phyloP scores from a whole-genome alignment of 2,329 filamentous ascomycete genomes.

The Penicillium oxalicum region DNA sequence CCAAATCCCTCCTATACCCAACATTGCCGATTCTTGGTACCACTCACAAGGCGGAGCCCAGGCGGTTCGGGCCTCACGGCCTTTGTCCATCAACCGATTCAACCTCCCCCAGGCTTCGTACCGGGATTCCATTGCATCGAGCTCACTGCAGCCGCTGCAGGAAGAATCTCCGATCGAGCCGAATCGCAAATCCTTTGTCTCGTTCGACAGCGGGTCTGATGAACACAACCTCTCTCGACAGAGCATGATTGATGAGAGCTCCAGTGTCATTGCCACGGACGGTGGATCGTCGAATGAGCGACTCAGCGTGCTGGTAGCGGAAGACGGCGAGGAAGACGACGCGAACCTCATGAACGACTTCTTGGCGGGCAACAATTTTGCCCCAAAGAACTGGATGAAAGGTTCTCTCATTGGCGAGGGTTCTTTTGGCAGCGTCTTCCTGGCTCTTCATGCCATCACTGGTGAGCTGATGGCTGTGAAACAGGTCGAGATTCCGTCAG shows the following conservation, averaged over 20 bases:
- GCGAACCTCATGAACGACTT: slow-evolving; percentile 72
- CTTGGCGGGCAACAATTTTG: slow-evolving; percentile 86
- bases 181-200: slow-evolving; percentile 94
- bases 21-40: slow-evolving; percentile 90
- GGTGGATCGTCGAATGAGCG: slow-evolving; percentile 71
- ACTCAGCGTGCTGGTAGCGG: slow-evolving; percentile 76
- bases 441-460: slow-evolving; percentile 90
- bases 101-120: slow-evolving; percentile 58
- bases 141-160: slow-evolving; percentile 79
- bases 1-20: slow-evolving; percentile 64
- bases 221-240: slow-evolving; percentile 70
- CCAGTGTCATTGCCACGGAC: slow-evolving; percentile 59
- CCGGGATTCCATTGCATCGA: slow-evolving; percentile 83
- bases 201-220: slow-evolving; percentile 56
- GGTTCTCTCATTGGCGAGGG: slow-evolving; percentile 94
- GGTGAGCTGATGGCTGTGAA: slow-evolving; percentile 97
- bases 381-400: slow-evolving; percentile 99
- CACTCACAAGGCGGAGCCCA: slow-evolving; percentile 49
- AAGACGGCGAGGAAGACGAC: slow-evolving; percentile 64
- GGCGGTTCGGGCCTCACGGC: slow-evolving; percentile 46
- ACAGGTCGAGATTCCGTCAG: slow-evolving; percentile 87
- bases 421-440: slow-evolving; percentile 91
- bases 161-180: slow-evolving; percentile 84
- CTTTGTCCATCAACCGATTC: slow-evolving; percentile 56
- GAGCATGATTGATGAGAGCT: slow-evolving; percentile 81